These are phyloP conservation scores for Lathyrus tuberosus DNA, from an alignment of 306 rosid species.

Conservation along the genomic window DNA sequence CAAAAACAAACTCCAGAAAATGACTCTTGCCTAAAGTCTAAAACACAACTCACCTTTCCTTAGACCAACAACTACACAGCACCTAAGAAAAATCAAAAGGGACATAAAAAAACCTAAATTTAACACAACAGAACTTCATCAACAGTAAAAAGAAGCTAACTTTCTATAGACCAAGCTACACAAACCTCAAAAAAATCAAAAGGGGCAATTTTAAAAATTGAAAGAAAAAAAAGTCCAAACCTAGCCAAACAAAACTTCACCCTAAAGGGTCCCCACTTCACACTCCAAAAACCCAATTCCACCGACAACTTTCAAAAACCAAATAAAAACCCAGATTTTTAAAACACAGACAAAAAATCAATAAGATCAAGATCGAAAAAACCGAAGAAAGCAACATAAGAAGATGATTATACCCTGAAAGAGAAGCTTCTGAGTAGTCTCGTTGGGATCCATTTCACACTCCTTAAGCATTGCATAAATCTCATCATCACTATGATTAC, in stretches of 20 bases:
- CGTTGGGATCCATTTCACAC: slow-evolving; percentile 98
- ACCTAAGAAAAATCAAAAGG: slow-evolving; percentile 21
- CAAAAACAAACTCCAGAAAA: slow-evolving; percentile 8
- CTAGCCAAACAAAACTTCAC: slow-evolving; percentile 39
- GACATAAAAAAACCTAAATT: slow-evolving; percentile 22
- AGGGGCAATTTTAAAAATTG: slow-evolving; percentile 18
- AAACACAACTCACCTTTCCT: slow-evolving; percentile 21
- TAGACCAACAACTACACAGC: slow-evolving; percentile 6
- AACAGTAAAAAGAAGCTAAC: slow-evolving; percentile 31
- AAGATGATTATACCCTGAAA: slow-evolving; percentile 66
- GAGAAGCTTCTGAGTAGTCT: slow-evolving; percentile 89
- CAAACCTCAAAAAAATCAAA: slow-evolving; percentile 38
- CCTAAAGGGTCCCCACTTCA: slow-evolving; percentile 36
- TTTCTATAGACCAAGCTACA: slow-evolving; percentile 35
- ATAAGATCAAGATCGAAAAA: slow-evolving; percentile 45
- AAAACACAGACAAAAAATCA: slow-evolving; percentile 40
- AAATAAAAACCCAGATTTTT: slow-evolving; percentile 41
- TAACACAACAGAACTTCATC: slow-evolving; percentile 22
- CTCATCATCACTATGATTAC: slow-evolving; percentile 83
- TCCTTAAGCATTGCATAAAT: slow-evolving; percentile 95
- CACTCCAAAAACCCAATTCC: slow-evolving; percentile 40
- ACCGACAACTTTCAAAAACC: slow-evolving; percentile 47
- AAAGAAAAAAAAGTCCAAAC: slow-evolving; percentile 34
- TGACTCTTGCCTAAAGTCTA: neutral
- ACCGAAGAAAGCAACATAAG: neutral